Evolutionary conservation across 2,329 filamentous ascomycete genomes (phyloP).

Genomic region (Clonostachys chloroleuca): DNA sequence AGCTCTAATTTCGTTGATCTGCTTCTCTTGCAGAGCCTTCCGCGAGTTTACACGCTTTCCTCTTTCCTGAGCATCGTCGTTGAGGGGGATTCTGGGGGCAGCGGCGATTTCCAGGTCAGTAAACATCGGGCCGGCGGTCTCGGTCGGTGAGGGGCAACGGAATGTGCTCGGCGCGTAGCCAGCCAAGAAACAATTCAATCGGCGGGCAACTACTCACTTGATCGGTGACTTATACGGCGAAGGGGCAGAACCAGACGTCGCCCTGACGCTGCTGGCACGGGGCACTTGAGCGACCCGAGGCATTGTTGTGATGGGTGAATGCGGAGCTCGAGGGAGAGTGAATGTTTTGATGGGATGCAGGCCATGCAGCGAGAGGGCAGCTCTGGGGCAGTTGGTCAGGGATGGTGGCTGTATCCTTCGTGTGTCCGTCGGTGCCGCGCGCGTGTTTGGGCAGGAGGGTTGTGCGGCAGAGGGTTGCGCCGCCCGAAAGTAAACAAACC

Average conservation of each 20-base stretch:
- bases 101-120: too few species aligned
- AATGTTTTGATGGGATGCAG: background rate
- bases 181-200: background rate
- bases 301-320: constrained; percentile 26
- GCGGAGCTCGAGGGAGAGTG: background rate
- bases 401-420: background rate
- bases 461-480: background rate
- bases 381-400: too few species aligned
- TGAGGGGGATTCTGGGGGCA: constrained; percentile 74
- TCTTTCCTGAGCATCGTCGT: constrained; percentile 92
- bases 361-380: background rate
- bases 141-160: too few species aligned
- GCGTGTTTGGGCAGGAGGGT: background rate
- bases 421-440: background rate
- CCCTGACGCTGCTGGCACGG: constrained; percentile 41
- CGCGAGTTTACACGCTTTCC: constrained; percentile 82
- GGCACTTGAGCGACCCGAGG: constrained; percentile 53
- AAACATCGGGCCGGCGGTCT: too few species aligned
- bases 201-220: constrained; percentile 39
- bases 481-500: constrained; percentile 4
- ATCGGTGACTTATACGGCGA: constrained; percentile 54
- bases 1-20: constrained; percentile 83
- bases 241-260: constrained; percentile 38
- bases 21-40: constrained; percentile 82
- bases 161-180: too few species aligned